Conservation (phyloP, 1,284 basidiomycete species). For the Neotropicomus parvogracilis region DNA sequence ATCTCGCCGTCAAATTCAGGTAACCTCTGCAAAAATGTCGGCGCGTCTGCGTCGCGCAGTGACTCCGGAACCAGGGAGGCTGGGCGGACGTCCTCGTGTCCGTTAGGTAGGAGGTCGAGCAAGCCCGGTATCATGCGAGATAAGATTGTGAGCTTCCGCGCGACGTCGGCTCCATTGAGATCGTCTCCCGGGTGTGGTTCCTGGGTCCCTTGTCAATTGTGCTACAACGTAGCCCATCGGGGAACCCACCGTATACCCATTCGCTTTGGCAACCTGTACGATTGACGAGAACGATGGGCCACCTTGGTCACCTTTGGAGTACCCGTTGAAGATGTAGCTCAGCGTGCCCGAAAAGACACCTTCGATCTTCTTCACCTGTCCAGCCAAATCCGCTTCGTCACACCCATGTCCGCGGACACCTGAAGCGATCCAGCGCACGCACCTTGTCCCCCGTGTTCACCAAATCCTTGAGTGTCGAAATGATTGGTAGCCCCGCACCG, state of each 20-base stretch:
- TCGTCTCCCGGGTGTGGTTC: slow-evolving; percentile 98
- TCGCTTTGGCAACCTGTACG: slow-evolving; percentile 84
- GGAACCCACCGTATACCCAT: slow-evolving; percentile 81
- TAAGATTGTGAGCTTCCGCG: slow-evolving; percentile 94
- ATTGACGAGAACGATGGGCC: slow-evolving; percentile 83
- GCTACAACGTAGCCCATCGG: not conserved
- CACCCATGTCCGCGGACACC: not conserved
- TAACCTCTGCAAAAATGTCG: slow-evolving; percentile 80
- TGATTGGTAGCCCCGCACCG: slow-evolving; percentile 92
- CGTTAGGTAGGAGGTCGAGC: slow-evolving; percentile 54
- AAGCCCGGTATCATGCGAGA: slow-evolving; percentile 71
- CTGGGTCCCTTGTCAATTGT: slow-evolving; percentile 37
- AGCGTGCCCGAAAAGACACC: slow-evolving; percentile 93
- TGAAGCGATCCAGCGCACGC: slow-evolving; percentile 12
- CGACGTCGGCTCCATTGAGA: slow-evolving; percentile 94
- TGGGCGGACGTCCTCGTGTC: slow-evolving; percentile 80
- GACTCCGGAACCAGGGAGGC: slow-evolving; percentile 81
- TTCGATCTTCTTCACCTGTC: slow-evolving; percentile 73
- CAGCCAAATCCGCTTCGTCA: slow-evolving; percentile 1
- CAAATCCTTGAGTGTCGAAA: slow-evolving; percentile 89
- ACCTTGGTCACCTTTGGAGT: slow-evolving; percentile 61
- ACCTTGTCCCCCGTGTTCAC: slow-evolving; percentile 91
- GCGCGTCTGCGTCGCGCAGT: slow-evolving; percentile 69
- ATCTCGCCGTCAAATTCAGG: slow-evolving; percentile 86
- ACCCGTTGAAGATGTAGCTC: slow-evolving; percentile 99